These are phyloP conservation scores for Ogataea thermomethanolica DNA, from an alignment of 805 yeast species.

Conservation along the genomic window DNA sequence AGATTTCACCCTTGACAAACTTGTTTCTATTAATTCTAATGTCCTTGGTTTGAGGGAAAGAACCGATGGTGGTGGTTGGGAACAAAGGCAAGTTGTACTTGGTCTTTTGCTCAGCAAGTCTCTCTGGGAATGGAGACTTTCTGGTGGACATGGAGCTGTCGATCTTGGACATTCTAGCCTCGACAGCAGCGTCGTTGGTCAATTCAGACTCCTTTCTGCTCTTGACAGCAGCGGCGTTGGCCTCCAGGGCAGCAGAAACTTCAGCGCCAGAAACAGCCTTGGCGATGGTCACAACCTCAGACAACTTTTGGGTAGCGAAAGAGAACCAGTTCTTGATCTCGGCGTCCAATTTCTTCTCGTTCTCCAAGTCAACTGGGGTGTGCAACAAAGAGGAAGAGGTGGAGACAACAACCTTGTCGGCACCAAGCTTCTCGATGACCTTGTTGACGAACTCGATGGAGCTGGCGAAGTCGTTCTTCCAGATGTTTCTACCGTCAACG, in stretches of 20 bases:
- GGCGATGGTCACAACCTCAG: slow-evolving; percentile 87
- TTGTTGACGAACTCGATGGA: slow-evolving; percentile 78
- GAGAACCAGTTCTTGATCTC: slow-evolving; percentile 97
- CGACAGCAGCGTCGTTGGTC: slow-evolving; percentile 90
- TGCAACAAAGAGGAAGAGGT: slow-evolving; percentile 96
- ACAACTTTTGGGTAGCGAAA: slow-evolving; percentile 94
- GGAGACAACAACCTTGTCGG: slow-evolving; percentile 84
- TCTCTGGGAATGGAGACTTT: slow-evolving; percentile 77
- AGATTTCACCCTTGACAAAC: slow-evolving; percentile 92
- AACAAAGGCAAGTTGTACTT: slow-evolving; percentile 92
- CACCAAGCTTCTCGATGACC: slow-evolving; percentile 83
- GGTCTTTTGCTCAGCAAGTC: slow-evolving; percentile 84
- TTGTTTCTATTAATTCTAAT: slow-evolving; percentile 98
- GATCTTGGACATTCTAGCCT: slow-evolving; percentile 76
- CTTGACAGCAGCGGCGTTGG: slow-evolving; percentile 81
- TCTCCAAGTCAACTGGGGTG: slow-evolving; percentile 94
- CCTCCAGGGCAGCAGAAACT: slow-evolving; percentile 72
- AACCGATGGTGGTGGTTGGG: slow-evolving; percentile 99
- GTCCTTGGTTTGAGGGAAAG: slow-evolving; percentile 99
- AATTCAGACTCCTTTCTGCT: slow-evolving; percentile 83
- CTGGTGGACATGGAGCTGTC: slow-evolving; percentile 78
- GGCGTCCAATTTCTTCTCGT: slow-evolving; percentile 86
- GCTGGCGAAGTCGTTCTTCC: slow-evolving; percentile 94
- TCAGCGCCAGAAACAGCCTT: slow-evolving; percentile 81
- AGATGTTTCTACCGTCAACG: slow-evolving; percentile 98